Percentiles rank a stretch among this genome's conserved stretches.
These are phyloP conservation scores for Pseudocercospora macadamiae DNA, from an alignment of 2,329 filamentous ascomycete genomes.

Conservation along the genomic window DNA sequence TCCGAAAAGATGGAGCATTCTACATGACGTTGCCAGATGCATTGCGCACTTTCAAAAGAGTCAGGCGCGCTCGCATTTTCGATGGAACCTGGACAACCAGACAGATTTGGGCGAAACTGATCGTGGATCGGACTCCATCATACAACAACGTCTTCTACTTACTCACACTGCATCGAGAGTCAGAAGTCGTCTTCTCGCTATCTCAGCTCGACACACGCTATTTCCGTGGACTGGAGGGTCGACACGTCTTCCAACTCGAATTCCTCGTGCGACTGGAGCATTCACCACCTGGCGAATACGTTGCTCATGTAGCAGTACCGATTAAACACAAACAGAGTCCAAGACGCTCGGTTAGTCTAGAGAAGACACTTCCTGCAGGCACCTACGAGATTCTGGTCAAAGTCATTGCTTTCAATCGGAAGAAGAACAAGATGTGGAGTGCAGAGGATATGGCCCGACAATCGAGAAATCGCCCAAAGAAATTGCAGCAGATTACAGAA, in stretches of 20 bases:
- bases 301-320: too few relatives aligned
- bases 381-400: slow-evolving; percentile 8
- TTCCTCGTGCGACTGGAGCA: background rate
- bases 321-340: too few relatives aligned
- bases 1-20: slow-evolving; percentile 61
- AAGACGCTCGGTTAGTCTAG: too few relatives aligned
- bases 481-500: slow-evolving; percentile 3
- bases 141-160: background rate
- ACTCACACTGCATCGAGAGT: background rate
- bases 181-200: background rate
- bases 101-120: background rate
- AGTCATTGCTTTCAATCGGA: background rate
- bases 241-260: background rate
- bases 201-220: background rate
- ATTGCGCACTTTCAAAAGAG: slow-evolving; percentile 48
- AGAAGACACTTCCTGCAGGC: too few relatives aligned
- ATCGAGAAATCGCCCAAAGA: too few relatives aligned
- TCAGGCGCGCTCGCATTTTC: background rate
- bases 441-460: slow-evolving; percentile 7
- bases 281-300: background rate
- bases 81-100: background rate
- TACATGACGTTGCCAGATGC: slow-evolving; percentile 63
- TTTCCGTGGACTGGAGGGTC: background rate
- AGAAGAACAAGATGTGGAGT: background rate
- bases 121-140: background rate